Percentiles rank a stretch among this genome's conserved stretches.
These are phyloP conservation scores for Microbotryum silenes-acaulis DNA, from an alignment of 1,284 basidiomycete genomes.

Conservation along the genomic window DNA sequence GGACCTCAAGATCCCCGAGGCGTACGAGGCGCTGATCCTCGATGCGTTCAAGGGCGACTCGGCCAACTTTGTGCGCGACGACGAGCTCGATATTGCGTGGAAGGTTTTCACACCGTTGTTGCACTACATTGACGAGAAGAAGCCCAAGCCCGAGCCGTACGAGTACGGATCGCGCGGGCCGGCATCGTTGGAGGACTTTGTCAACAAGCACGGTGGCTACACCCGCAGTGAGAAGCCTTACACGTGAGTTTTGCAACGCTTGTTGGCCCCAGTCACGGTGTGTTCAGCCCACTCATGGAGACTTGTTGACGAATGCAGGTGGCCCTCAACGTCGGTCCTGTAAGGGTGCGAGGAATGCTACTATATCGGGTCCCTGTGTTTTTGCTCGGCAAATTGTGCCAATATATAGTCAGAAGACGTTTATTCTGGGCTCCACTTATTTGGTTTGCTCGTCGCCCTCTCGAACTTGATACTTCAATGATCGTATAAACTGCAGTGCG, in stretches of 20 bases:
- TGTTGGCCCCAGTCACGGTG: background rate
- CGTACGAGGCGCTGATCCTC: constrained; percentile 57
- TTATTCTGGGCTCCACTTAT: too few species aligned
- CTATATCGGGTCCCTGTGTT: too few species aligned
- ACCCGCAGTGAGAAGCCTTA: constrained; percentile 49
- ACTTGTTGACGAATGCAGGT: background rate
- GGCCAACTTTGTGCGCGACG: constrained; percentile 75
- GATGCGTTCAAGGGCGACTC: constrained; percentile 44
- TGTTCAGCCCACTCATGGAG: background rate
- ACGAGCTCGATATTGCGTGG: constrained; percentile 91
- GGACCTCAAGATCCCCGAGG: constrained; percentile 82
- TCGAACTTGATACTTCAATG: too few species aligned
- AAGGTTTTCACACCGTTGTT: constrained; percentile 47
- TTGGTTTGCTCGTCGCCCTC: too few species aligned
- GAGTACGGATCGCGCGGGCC: constrained; percentile 92
- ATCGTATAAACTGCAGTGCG: too few species aligned
- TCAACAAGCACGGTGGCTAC: constrained; percentile 62
- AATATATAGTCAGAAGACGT: too few species aligned
- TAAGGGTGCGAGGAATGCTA: constrained; percentile 3
- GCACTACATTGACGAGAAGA: constrained; percentile 40
- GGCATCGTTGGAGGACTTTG: constrained; percentile 67
- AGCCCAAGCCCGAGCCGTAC: constrained; percentile 61
- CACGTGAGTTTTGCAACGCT: constrained; percentile 7
- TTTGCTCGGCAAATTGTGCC: too few species aligned
- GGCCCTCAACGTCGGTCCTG: constrained; percentile 28